These are phyloP conservation scores for Zanthoxylum bungeanum DNA, from an alignment of 345 rosid species.

Conservation along the genomic window DNA sequence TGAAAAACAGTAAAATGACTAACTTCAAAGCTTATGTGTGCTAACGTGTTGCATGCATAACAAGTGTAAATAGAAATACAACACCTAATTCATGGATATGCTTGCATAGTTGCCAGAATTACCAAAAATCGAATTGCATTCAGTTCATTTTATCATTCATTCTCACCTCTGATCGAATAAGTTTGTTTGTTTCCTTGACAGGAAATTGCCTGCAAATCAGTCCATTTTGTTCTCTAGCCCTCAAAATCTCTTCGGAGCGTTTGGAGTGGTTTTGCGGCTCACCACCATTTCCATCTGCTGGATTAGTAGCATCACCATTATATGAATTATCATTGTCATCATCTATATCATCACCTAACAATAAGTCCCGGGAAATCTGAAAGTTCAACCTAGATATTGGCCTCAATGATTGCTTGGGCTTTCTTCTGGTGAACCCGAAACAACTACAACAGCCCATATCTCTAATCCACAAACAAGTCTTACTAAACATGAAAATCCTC, in stretches of 20 bases:
- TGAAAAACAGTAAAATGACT: not conserved
- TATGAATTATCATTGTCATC: slow-evolving; percentile 48
- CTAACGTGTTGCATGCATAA: not conserved
- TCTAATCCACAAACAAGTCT: slow-evolving; percentile 50
- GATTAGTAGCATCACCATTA: slow-evolving; percentile 55
- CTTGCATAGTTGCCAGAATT: not conserved
- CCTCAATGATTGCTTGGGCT: slow-evolving; percentile 31
- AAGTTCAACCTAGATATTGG: slow-evolving; percentile 32
- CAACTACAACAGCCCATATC: slow-evolving; percentile 93
- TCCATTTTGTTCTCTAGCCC: slow-evolving; percentile 63
- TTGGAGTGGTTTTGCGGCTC: slow-evolving; percentile 48
- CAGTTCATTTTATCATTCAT: not conserved
- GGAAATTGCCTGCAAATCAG: slow-evolving; percentile 85
- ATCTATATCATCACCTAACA: slow-evolving; percentile 60
- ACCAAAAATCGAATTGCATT: not conserved
- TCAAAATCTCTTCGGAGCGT: slow-evolving; percentile 74
- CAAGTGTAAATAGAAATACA: not conserved
- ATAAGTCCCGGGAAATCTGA: slow-evolving; percentile 45
- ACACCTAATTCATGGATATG: not conserved
- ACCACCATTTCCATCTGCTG: slow-evolving; percentile 45
- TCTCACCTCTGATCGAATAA: slow-evolving; percentile 81
- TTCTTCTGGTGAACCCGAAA: slow-evolving; percentile 61
- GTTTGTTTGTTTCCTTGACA: slow-evolving; percentile 75
- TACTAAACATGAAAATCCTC: slow-evolving; percentile 46
- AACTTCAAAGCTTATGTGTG: not conserved